Evolutionary conservation across 2,329 filamentous ascomycete species (phyloP), one percentile per base, ranked within the genome.

Genomic region (Elsinoe batatas): DNA sequence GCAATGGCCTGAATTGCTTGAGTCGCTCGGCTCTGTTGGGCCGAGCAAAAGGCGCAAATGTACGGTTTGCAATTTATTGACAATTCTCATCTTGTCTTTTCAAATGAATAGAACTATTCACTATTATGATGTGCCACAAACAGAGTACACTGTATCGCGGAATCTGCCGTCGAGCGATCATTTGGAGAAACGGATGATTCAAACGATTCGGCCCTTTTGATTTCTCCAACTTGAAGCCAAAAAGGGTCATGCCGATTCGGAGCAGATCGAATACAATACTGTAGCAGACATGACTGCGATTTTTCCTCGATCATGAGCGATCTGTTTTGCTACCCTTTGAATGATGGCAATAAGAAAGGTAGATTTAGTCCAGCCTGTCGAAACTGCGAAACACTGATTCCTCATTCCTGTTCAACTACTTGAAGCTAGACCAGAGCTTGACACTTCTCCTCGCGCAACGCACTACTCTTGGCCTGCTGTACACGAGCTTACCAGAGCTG

Each of bases 391-490:
- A 40, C 13, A 40, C 40, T 43, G 18, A 43, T 17, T 7, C 12
- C 13, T 5, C 5, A 65, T 72, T 13, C 61, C 65, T 17, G 66
- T 68, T 36, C 60, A 59, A 12, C 60, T 73, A 36, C 59, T 74
- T 43, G 68, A 67, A 58, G 62, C 58, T 7, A 60, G 56, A 58
- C 55, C 60, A 1, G 55, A 57, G 15, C 60, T 68, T 35, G 62
- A 65, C 51, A 62, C 63, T 5, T 67, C 67, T 5, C 71, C 72
- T 8, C 68, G 71, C 43, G 72, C 72, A 55, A 71, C 72, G 58
- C 70, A 72, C 2, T 72, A 74, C 56, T 67, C 71, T 57, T 69
- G 71, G 10, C 66, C 68, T 2, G 67, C 71, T 0, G 70, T 72
- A 33, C 68, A 69, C 0, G 67, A 72, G 10, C 67, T 74, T 54